phyloP scores from a whole-genome alignment of 2,329 filamentous ascomycete species.

The Didymella glomerata region DNA sequence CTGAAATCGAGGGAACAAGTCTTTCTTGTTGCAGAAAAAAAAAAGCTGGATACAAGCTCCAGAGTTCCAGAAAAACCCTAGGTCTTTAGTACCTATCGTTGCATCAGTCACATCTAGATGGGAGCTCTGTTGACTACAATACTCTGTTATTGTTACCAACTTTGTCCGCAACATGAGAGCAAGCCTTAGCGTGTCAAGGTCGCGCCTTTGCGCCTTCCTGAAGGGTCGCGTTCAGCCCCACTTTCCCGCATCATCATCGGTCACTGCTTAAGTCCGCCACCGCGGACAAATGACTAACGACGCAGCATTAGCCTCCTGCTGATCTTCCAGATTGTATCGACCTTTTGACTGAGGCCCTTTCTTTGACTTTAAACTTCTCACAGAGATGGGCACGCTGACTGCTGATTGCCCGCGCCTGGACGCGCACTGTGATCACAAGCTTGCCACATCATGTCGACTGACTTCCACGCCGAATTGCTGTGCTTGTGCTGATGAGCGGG shows the following conservation, averaged over 20 bases:
- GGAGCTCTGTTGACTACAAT: too few species aligned
- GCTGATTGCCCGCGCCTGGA: slow-evolving; percentile 48
- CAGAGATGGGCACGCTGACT: slow-evolving; percentile 53
- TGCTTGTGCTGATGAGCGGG: slow-evolving; percentile 52
- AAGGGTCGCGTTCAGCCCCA: slow-evolving; percentile 16
- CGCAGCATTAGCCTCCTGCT: background rate
- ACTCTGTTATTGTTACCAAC: too few species aligned
- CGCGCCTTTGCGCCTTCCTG: slow-evolving; percentile 1
- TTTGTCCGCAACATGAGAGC: too few species aligned
- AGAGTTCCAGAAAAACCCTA: too few species aligned
- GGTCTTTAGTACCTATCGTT: too few species aligned
- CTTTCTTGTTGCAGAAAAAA: background rate
- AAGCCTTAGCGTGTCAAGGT: slow-evolving; percentile 3
- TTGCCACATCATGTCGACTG: slow-evolving; percentile 54
- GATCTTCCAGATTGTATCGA: background rate
- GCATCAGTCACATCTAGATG: too few species aligned
- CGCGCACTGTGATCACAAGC: slow-evolving; percentile 53
- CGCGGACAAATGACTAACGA: slow-evolving; percentile 6
- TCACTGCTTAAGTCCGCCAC: slow-evolving; percentile 13
- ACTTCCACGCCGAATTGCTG: slow-evolving; percentile 53
- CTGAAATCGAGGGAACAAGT: background rate
- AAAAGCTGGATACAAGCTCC: too few species aligned
- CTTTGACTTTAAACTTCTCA: background rate
- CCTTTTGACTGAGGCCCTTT: background rate
- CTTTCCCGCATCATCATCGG: slow-evolving; percentile 10